Evolutionary conservation across 73 alveolate genomes (phyloP).

Genomic region (Tetrahymena malaccensis): DNA sequence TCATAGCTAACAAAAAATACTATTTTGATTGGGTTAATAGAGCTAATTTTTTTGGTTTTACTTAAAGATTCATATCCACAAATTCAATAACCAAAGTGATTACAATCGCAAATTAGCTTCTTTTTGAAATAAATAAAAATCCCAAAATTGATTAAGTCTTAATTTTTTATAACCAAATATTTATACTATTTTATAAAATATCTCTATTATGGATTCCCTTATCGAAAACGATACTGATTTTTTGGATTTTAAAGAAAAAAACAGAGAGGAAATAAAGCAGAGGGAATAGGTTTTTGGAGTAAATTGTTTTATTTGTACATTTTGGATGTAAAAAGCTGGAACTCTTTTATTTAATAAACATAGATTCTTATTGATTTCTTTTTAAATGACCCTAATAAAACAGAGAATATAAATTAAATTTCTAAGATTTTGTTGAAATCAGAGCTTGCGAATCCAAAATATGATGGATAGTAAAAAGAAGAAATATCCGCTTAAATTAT

Average conservation of each 20-base stretch:
- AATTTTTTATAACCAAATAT: no score
- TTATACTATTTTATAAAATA: no score
- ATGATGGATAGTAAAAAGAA: neutral
- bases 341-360: neutral
- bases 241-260: neutral
- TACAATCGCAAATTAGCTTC: neutral
- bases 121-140: no score
- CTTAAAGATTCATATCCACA: neutral
- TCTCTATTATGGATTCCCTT: neutral
- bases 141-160: neutral
- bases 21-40: neutral
- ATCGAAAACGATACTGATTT: neutral
- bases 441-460: neutral
- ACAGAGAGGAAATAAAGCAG: neutral
- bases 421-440: neutral
- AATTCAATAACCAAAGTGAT: neutral
- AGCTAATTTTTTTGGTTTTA: neutral
- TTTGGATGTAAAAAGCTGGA: neutral
- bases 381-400: neutral
- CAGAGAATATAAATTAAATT: neutral
- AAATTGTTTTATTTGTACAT: neutral
- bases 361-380: neutral
- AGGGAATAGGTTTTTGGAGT: neutral
- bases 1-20: neutral
- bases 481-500: neutral